Conservation (phyloP, 352 stramenopile genomes). For the Globisporangium polare region DNA sequence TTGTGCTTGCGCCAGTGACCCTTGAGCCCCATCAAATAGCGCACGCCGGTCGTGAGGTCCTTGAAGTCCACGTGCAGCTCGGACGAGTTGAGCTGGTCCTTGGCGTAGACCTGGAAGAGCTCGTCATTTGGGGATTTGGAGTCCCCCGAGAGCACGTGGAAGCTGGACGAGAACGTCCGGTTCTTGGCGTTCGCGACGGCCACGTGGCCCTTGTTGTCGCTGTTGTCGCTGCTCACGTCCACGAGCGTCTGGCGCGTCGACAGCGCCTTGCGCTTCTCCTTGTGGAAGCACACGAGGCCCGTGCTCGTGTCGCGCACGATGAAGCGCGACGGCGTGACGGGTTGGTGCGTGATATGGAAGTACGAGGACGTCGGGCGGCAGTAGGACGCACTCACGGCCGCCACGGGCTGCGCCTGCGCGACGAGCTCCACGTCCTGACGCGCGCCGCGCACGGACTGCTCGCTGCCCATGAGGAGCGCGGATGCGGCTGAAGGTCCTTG, state of each 20-base stretch:
- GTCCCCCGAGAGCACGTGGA: not conserved
- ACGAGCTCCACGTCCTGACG: not conserved
- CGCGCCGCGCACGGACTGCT: not conserved
- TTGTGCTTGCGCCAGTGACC: not conserved
- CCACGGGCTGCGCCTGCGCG: not conserved
- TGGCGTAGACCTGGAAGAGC: constrained; percentile 7
- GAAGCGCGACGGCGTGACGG: constrained; percentile 2
- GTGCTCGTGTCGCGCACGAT: not conserved
- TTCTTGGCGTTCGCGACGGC: not conserved
- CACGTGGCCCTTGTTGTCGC: not conserved
- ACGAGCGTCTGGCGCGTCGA: constrained; percentile 7
- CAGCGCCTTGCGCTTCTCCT: constrained; percentile 3
- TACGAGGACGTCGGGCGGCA: not conserved
- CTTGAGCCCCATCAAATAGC: constrained; percentile 3
- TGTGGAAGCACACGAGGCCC: not conserved
- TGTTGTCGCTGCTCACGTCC: not conserved
- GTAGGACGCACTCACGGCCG: not conserved
- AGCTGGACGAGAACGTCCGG: not conserved
- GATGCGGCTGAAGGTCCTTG: not conserved
- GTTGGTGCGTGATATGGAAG: constrained; percentile 6
- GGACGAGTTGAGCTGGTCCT: not conserved
- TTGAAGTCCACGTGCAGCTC: not conserved
- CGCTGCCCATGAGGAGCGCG: constrained; percentile 6
- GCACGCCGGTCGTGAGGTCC: not conserved
- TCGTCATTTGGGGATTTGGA: not conserved